Conservation (phyloP, 2,329 filamentous ascomycete species). For the Cladosporium sp. region DNA sequence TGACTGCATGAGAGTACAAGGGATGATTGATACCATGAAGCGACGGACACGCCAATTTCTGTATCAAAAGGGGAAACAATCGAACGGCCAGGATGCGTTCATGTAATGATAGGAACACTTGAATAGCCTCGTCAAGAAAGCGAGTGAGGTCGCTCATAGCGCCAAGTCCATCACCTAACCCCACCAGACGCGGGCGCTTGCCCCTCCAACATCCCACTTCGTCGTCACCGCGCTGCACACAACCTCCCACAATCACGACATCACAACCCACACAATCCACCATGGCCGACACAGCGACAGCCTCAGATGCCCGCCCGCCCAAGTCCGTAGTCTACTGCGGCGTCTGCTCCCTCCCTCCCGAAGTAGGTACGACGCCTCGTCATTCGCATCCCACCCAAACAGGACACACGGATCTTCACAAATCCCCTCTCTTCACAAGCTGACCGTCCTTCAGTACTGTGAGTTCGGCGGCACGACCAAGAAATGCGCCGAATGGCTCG, state of each 20-base stretch:
- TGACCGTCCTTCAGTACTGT: slow-evolving; percentile 65
- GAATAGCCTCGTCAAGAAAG: neutral
- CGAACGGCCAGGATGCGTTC: too few relatives aligned
- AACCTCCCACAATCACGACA: neutral
- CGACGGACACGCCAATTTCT: too few relatives aligned
- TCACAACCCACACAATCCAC: neutral
- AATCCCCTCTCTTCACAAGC: neutral
- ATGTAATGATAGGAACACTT: too few relatives aligned
- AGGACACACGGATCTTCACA: slow-evolving; percentile 1
- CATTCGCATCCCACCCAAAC: neutral
- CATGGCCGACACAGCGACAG: slow-evolving; percentile 28
- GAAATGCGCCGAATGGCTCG: slow-evolving; percentile 96
- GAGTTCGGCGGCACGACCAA: slow-evolving; percentile 95
- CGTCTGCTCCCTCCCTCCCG: slow-evolving; percentile 60
- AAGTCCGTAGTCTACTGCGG: slow-evolving; percentile 56
- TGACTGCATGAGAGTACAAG: too few relatives aligned
- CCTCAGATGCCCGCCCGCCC: slow-evolving; percentile 32
- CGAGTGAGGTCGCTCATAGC: neutral
- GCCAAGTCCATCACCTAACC: neutral
- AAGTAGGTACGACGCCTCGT: slow-evolving; percentile 49
- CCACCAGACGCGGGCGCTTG: slow-evolving; percentile 2
- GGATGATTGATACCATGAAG: too few relatives aligned
- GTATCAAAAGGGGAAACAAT: too few relatives aligned
- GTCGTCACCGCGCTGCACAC: slow-evolving; percentile 1
- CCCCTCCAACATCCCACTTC: slow-evolving; percentile 2